Evolutionary conservation across 2,329 filamentous ascomycete genomes (phyloP), one percentile per base, ranked within the genome.

Genomic region (Penicillium polonicum): DNA sequence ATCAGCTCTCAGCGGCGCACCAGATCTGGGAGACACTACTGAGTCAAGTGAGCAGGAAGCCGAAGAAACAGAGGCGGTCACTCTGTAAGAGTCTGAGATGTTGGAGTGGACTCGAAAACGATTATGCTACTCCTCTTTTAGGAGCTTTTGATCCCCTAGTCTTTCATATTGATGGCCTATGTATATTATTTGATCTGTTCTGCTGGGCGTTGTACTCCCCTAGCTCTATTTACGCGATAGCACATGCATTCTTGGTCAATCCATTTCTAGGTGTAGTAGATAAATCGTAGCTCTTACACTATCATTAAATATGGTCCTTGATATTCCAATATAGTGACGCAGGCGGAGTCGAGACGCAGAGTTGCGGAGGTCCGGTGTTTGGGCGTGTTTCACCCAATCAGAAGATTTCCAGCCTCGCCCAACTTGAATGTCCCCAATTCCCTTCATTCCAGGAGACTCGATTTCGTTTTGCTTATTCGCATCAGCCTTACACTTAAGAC

Each of bases 1-100:
- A 21, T 81, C 80, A 17, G 74, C 76, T n/a, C 73, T 77, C 52
- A 65, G 66, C 44, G 77, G 76, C 52, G 68, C 68, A 3, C 68
- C 71, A 4, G 76, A 76, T 39, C 73, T 77, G 50, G 74, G 72
- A 12, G 72, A 73, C 13, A 65, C 62, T 38, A 70, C 73, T 48
- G 72, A 71, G 15, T n/a, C 33, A 29, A 72, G 73, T 33, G 71
- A 71, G 60, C 21, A 50, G 35, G 48, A 39, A 21, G 29, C 31
- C 25, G 60, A 62, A 19, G 46, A 52, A 41, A 17, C 44, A 8
- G 55, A 58, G 23, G 55, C 33, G 4, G 17, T 45, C 23, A 39
- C 44, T 36, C 23, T 29, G 25, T 46, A 53, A 33, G 41, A n/a
- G 35, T 36, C 8, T 29, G 29, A 42, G 5, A 29, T 33, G 12